phyloP scores from a whole-genome alignment of 2,329 filamentous ascomycete species.

The Annulohypoxylon truncatum region DNA sequence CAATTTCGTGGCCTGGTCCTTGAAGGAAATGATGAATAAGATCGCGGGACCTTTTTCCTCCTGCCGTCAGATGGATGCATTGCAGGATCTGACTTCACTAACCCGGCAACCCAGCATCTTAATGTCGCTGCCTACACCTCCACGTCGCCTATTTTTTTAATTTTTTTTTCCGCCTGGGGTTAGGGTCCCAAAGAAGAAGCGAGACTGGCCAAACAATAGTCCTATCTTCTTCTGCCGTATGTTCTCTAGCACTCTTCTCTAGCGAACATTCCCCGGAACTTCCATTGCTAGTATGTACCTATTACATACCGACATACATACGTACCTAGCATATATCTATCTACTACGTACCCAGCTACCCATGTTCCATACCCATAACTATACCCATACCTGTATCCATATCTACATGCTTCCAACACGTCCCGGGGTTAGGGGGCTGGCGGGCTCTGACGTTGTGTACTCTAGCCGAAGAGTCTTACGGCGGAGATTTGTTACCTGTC shows the following conservation, averaged over 20 bases:
- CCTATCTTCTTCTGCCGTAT: constrained; percentile 2
- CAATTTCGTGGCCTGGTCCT: constrained; percentile 33
- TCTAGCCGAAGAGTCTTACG: constrained; percentile 29
- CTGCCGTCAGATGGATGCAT: constrained; percentile 38
- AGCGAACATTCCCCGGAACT: constrained; percentile 10
- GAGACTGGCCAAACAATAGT: constrained; percentile 7
- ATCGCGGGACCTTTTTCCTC: constrained; percentile 37
- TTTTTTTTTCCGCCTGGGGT: constrained; percentile 19
- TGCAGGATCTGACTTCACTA: constrained; percentile 41
- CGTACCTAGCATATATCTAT: neutral
- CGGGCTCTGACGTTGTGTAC: constrained; percentile 23
- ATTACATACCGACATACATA: neutral
- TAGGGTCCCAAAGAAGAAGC: constrained; percentile 14
- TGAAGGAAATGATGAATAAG: constrained; percentile 38
- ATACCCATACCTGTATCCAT: constrained; percentile 1
- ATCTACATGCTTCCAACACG: constrained; percentile 8
- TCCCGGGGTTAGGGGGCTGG: constrained; percentile 4
- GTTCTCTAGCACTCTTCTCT: constrained; percentile 2
- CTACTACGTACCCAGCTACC: neutral
- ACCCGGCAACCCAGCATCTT: neutral
- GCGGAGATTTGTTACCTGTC: constrained; percentile 34
- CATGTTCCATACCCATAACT: neutral
- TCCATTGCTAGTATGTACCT: neutral
- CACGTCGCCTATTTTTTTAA: neutral
- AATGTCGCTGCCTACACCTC: constrained; percentile 14